Percentiles rank a stretch among this genome's conserved stretches.
Conservation (phyloP, 345 rosid species). For the Bruguiera sexangula region DNA sequence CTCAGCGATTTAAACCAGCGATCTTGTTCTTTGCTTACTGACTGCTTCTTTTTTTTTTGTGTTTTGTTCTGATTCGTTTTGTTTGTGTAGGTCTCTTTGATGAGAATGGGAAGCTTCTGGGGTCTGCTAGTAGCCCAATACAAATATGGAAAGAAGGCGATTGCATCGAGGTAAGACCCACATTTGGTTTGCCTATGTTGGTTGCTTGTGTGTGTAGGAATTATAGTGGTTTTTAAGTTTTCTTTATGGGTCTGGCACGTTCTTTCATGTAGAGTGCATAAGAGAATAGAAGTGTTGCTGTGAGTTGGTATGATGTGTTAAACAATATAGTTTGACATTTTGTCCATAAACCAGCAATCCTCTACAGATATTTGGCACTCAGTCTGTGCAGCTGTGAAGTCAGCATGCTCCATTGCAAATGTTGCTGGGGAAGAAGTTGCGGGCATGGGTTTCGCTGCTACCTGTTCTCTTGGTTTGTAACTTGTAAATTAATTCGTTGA, state of each 20-base stretch:
- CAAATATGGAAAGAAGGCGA: slow-evolving; percentile 93
- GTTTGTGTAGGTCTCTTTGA: slow-evolving; percentile 66
- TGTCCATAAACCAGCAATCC: slow-evolving; percentile 66
- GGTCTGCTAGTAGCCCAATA: slow-evolving; percentile 81
- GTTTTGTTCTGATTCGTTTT: background rate
- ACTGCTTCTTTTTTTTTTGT: background rate
- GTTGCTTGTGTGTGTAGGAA: background rate
- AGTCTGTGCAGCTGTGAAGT: slow-evolving; percentile 74
- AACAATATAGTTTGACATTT: background rate
- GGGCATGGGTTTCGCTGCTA: slow-evolving; percentile 85
- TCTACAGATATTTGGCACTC: slow-evolving; percentile 99
- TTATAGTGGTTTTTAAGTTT: background rate
- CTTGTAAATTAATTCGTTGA: background rate
- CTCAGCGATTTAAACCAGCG: background rate
- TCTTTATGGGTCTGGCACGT: background rate
- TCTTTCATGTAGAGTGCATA: too few relatives aligned
- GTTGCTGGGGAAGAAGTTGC: slow-evolving; percentile 62
- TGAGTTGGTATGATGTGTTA: too few relatives aligned
- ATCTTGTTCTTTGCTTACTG: background rate
- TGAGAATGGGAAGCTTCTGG: slow-evolving; percentile 78
- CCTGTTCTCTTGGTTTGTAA: slow-evolving; percentile 90
- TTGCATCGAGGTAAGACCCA: slow-evolving; percentile 62
- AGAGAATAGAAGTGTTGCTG: too few relatives aligned
- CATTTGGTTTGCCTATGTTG: too few relatives aligned
- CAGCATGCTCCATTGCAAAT: slow-evolving; percentile 73